These are phyloP conservation scores for Zasmidium cellare DNA, from an alignment of 2,329 filamentous ascomycete species.

Conservation along the genomic window DNA sequence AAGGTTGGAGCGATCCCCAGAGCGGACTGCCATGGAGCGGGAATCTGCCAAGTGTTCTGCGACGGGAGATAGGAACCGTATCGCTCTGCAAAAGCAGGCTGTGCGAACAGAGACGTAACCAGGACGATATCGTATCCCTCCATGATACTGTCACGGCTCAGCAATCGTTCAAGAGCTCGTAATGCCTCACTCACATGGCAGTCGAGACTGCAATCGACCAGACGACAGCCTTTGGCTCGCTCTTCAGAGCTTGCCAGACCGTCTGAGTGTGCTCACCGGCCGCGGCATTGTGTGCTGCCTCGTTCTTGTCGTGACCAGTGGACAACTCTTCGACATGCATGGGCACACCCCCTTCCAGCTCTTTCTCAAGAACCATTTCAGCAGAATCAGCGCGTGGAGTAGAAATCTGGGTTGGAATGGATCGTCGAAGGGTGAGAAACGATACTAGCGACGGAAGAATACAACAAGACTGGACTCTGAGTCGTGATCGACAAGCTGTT, in stretches of 20 bases:
- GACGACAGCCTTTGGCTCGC: slow-evolving; percentile 11
- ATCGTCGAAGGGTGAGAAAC: too few relatives aligned
- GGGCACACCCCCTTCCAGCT: too few relatives aligned
- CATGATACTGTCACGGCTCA: slow-evolving; percentile 31
- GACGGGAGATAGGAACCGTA: slow-evolving; percentile 43
- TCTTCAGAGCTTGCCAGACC: neutral
- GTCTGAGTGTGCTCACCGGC: neutral
- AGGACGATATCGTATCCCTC: slow-evolving; percentile 42
- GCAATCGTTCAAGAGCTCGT: neutral
- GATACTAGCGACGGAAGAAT: too few relatives aligned
- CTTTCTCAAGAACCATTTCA: too few relatives aligned
- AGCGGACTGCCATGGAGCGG: slow-evolving; percentile 58
- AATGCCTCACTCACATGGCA: neutral
- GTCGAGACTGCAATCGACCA: slow-evolving; percentile 18
- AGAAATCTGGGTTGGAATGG: too few relatives aligned
- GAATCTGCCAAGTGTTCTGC: slow-evolving; percentile 38
- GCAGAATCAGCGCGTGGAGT: too few relatives aligned
- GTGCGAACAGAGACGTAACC: slow-evolving; percentile 38
- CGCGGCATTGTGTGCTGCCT: neutral
- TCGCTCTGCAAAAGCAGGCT: slow-evolving; percentile 29
- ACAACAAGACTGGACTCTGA: too few relatives aligned
- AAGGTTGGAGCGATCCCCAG: slow-evolving; percentile 56
- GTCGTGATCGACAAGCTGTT: too few relatives aligned
- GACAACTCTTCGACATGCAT: too few relatives aligned
- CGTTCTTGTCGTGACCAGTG: too few relatives aligned